Conservation (phyloP, 352 stramenopile species). For the Phytopythium litorale region DNA sequence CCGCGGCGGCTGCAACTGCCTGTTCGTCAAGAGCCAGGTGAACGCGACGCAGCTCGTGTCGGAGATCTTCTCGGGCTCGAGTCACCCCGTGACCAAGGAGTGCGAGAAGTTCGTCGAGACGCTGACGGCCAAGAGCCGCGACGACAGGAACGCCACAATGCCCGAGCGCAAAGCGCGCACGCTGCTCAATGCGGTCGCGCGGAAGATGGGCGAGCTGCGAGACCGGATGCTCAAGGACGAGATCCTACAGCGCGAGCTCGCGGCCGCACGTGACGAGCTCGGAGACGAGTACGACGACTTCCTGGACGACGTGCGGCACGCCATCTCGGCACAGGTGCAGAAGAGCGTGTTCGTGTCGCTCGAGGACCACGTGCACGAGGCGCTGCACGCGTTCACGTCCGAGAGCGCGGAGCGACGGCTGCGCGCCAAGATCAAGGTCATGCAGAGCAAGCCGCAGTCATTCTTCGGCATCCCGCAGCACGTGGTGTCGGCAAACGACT, state of each 20-base stretch:
- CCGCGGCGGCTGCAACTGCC: constrained; percentile 33
- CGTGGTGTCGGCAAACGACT: constrained; percentile 44
- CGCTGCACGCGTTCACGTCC: constrained; percentile 40
- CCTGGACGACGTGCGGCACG: constrained; percentile 53
- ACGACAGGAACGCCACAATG: constrained; percentile 36
- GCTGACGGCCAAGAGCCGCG: constrained; percentile 32
- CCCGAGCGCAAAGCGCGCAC: constrained; percentile 36
- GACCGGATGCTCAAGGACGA: constrained; percentile 40
- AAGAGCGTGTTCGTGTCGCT: constrained; percentile 45
- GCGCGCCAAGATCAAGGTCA: constrained; percentile 48
- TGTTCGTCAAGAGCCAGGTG: constrained; percentile 31
- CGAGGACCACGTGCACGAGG: constrained; percentile 61
- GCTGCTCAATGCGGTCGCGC: constrained; percentile 40
- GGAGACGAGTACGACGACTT: constrained; percentile 58
- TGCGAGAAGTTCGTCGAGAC: constrained; percentile 34
- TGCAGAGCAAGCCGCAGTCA: constrained; percentile 45
- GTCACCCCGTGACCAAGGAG: constrained; percentile 25
- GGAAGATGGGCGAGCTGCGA: constrained; percentile 55
- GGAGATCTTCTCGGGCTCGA: constrained; percentile 33
- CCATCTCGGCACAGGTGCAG: constrained; percentile 47
- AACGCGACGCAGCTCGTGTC: constrained; percentile 38
- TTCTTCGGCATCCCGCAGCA: constrained; percentile 53
- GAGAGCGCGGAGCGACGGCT: constrained; percentile 43
- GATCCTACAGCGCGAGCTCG: constrained; percentile 31
- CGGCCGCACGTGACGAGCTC: constrained; percentile 21